Evolutionary conservation across 2,329 filamentous ascomycete species (phyloP), one percentile per base, ranked within the genome.

Genomic region (Hypoxylon sp.): DNA sequence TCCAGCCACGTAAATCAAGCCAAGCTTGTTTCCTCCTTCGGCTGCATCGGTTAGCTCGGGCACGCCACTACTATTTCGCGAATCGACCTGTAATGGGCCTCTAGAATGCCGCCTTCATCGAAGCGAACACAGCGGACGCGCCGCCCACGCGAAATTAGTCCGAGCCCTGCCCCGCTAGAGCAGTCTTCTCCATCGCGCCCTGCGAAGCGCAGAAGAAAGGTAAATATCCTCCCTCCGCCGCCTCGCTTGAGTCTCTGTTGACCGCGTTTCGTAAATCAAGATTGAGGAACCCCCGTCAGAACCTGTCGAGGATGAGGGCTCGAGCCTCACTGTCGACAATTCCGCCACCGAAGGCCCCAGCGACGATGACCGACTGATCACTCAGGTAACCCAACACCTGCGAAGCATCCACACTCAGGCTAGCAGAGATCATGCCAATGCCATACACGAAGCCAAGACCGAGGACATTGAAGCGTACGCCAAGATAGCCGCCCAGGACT

Each of bases 401-500:
- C 71, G 78, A 43, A 71, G 70, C n/a, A 76, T 82, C 46, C 76
- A 79, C 2, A 86, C 89, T 1, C 85, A 90, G 70, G 88, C 87
- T 41, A 86, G 84, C 76, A 84, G 83, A 68, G 87, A 90, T 59
- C 86, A 90, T 71, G 81, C 88, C 59, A 91, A 91, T 75, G 80
- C 84, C 46, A 86, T 88, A 58, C 88, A 91, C 75, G 86, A 89
- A 73, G 82, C 83, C 58, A 85, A 87, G 67, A 83, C 83, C 41
- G 85, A 88, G 41, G 87, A 87, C 19, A 88, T 91, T 67, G 85
- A 88, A 73, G 92, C 92, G 34, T 96, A 92, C 77, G 92, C 92
- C 60, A 95, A 95, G 81, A 90, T 96, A 65, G 89, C 91, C 19
- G 92, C 91, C 14, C 87, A 89, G 70, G 90, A 93, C 75, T 96